These are phyloP conservation scores for Penicillium cinerascens DNA, from an alignment of 495 filamentous ascomycete species.

Conservation along the genomic window DNA sequence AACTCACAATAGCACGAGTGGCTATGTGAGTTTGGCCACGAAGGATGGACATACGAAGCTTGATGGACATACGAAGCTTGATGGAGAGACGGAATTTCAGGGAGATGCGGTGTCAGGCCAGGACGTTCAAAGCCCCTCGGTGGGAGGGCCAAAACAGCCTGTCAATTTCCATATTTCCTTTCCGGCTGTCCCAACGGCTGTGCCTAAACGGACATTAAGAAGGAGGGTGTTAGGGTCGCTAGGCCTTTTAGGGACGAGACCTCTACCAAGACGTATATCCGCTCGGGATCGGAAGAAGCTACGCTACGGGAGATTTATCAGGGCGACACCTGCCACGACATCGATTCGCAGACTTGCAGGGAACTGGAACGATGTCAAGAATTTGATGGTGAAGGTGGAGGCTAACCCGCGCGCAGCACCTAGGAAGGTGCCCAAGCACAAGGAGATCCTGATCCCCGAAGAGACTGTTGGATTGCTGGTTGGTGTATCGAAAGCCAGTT, in stretches of 20 bases:
- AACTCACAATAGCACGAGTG: not conserved
- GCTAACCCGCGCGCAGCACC: slow-evolving; percentile 5
- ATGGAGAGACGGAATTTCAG: not conserved
- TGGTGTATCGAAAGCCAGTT: slow-evolving; percentile 23
- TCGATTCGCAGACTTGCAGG: not conserved
- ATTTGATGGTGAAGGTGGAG: slow-evolving; percentile 24
- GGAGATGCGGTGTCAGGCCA: not conserved
- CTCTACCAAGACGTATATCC: slow-evolving; percentile 9
- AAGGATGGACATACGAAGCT: not conserved
- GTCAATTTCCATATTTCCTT: not conserved
- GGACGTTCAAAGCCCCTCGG: not conserved
- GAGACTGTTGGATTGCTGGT: slow-evolving; percentile 36
- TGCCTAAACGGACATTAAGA: not conserved
- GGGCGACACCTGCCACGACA: not conserved
- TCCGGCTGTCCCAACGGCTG: not conserved
- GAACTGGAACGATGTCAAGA: slow-evolving; percentile 25
- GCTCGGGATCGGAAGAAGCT: slow-evolving; percentile 28
- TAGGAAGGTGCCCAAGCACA: slow-evolving; percentile 16
- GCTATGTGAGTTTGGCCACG: not conserved
- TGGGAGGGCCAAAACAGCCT: not conserved
- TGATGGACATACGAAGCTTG: not conserved
- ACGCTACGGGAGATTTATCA: slow-evolving; percentile 24
- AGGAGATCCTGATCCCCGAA: slow-evolving; percentile 36
- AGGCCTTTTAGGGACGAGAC: not conserved
- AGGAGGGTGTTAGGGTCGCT: not conserved